Conservation (phyloP, 73 alveolate genomes). For the Symbiodinium natans region DNA sequence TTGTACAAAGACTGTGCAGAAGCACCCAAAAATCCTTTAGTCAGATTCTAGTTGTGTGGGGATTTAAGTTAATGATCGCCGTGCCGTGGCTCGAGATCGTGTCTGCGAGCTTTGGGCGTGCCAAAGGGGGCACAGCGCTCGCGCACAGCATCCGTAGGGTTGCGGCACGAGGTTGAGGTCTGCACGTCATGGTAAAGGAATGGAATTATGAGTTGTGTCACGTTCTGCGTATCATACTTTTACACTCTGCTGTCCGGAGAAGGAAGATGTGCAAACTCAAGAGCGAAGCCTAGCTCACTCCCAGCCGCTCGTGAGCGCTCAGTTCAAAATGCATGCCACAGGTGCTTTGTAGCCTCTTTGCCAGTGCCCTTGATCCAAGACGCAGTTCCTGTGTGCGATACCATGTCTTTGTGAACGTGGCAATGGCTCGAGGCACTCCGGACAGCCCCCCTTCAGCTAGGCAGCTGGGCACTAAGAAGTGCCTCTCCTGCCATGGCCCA, state of each 20-base stretch:
- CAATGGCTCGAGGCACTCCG: no score
- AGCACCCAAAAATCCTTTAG: background rate
- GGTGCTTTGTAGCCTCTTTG: no score
- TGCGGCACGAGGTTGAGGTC: background rate
- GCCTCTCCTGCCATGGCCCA: conserved; percentile 9
- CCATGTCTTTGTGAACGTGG: no score
- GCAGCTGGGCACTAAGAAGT: no score
- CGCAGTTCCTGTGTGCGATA: no score
- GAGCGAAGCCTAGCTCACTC: background rate
- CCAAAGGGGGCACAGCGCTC: conserved; percentile 3
- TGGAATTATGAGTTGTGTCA: no score
- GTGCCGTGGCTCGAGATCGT: background rate
- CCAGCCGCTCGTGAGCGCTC: no score
- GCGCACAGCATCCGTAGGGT: background rate
- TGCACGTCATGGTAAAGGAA: background rate
- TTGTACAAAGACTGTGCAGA: conserved; percentile 8
- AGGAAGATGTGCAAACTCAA: background rate
- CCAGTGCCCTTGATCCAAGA: no score
- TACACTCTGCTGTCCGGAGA: background rate
- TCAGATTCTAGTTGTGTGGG: background rate
- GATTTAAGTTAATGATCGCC: background rate
- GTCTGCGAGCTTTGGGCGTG: conserved; percentile 12
- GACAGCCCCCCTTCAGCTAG: no score
- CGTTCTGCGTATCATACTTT: background rate
- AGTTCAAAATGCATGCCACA: no score